Conservation (phyloP, 148 eudicot species). For the Diospyros kaki region DNA sequence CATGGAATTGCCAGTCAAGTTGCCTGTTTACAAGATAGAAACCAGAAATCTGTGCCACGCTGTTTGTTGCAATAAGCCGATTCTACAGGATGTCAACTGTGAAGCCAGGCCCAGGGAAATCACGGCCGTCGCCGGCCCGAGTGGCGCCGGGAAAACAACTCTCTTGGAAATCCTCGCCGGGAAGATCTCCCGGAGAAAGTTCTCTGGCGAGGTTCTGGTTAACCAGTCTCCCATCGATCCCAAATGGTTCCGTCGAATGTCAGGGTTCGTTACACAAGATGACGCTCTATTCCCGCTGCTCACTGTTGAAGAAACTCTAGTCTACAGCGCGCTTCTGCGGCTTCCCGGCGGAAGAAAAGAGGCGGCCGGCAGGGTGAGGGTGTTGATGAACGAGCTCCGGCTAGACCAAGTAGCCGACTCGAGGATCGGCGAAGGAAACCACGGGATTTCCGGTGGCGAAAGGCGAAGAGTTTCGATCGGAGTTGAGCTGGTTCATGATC, state of each 20-base stretch:
- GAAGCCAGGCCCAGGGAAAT: conserved; percentile 79
- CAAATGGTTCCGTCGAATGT: conserved; percentile 35
- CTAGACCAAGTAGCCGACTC: conserved; percentile 53
- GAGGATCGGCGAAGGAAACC: conserved; percentile 54
- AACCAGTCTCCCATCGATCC: conserved; percentile 45
- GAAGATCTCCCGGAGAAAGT: conserved; percentile 29
- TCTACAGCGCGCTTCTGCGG: conserved; percentile 77
- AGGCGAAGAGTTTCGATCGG: conserved; percentile 86
- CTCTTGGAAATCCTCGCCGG: conserved; percentile 75
- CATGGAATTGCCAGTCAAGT: conserved; percentile 59
- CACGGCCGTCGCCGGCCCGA: conserved; percentile 89
- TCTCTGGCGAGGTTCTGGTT: conserved; percentile 57
- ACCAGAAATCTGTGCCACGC: conserved; percentile 46
- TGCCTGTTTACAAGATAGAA: conserved; percentile 46
- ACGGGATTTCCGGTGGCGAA: conserved; percentile 92
- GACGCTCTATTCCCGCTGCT: conserved; percentile 76
- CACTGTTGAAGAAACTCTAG: conserved; percentile 89
- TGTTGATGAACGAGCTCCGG: conserved; percentile 64
- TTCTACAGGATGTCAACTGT: conserved; percentile 61
- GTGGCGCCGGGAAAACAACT: conserved; percentile 97
- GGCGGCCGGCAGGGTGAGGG: conserved; percentile 39
- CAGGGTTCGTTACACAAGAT: conserved; percentile 87
- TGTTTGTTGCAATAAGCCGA: conserved; percentile 28
- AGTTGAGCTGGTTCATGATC: conserved; percentile 90
- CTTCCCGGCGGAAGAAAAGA: conserved; percentile 39